phyloP scores from a whole-genome alignment of 805 yeast species.

The Metschnikowia borealis region DNA sequence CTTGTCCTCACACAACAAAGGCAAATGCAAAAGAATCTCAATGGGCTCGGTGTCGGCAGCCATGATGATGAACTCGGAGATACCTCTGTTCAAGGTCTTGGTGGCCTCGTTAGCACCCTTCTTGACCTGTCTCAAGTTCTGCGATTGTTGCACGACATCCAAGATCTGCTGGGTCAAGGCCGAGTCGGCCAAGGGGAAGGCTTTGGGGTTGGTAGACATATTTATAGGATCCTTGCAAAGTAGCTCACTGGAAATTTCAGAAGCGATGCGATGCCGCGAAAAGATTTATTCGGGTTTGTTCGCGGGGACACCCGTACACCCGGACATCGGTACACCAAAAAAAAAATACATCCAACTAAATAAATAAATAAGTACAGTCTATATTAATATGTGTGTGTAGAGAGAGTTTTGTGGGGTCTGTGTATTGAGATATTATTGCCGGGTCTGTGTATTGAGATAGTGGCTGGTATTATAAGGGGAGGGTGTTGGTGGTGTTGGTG shows the following conservation, averaged over 20 bases:
- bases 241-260: slow-evolving; percentile 20
- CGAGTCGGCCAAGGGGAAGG: slow-evolving; percentile 98
- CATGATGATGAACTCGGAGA: slow-evolving; percentile 97
- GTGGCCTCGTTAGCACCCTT: slow-evolving; percentile 99
- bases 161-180: slow-evolving; percentile 93
- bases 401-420: too few species aligned
- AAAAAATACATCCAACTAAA: too few species aligned
- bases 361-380: too few species aligned
- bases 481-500: too few species aligned
- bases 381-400: too few species aligned
- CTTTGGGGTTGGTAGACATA: slow-evolving; percentile 91
- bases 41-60: slow-evolving; percentile 99
- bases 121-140: slow-evolving; percentile 96
- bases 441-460: too few species aligned
- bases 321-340: not conserved
- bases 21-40: slow-evolving; percentile 95
- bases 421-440: too few species aligned
- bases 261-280: slow-evolving; percentile 4
- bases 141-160: slow-evolving; percentile 97
- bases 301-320: not conserved
- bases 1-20: slow-evolving; percentile 97
- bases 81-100: slow-evolving; percentile 98
- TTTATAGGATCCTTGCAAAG: slow-evolving; percentile 36
- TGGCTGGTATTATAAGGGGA: too few species aligned
- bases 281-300: not conserved